Evolutionary conservation across 2,329 filamentous ascomycete genomes (phyloP).

Genomic region (Curvularia eragrostidis): DNA sequence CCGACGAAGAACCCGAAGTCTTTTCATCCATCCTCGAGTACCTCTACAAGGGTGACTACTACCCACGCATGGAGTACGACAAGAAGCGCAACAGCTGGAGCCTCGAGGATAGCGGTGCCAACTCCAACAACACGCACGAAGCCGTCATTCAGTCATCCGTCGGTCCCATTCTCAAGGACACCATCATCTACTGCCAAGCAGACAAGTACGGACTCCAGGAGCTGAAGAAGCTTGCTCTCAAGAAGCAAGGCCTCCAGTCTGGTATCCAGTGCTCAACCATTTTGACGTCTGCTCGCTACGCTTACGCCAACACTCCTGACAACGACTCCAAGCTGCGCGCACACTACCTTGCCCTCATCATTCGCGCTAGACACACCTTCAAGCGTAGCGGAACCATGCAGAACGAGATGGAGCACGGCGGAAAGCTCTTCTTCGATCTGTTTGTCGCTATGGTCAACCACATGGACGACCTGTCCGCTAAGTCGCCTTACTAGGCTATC

Average conservation of each 20-base stretch:
- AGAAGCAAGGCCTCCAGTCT: conserved; percentile 87
- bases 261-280: conserved; percentile 87
- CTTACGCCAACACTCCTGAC: conserved; percentile 87
- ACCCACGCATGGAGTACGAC: conserved; percentile 80
- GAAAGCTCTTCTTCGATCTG: conserved; percentile 88
- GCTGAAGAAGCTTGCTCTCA: conserved; percentile 81
- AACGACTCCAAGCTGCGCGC: conserved; percentile 88
- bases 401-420: conserved; percentile 88
- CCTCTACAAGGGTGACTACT: conserved; percentile 94
- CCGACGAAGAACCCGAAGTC: conserved; percentile 86
- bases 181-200: conserved; percentile 87
- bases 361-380: conserved; percentile 84
- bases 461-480: conserved; percentile 57
- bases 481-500: conserved; percentile 39
- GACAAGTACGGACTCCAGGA: conserved; percentile 84
- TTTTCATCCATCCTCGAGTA: conserved; percentile 91
- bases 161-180: conserved; percentile 80
- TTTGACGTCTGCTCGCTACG: conserved; percentile 83
- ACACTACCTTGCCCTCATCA: conserved; percentile 91
- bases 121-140: conserved; percentile 48
- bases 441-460: conserved; percentile 95
- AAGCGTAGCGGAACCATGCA: conserved; percentile 96
- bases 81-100: conserved; percentile 82
- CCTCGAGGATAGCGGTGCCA: conserved; percentile 67
- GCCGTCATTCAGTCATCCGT: conserved; percentile 67